These are phyloP conservation scores for Barnettozyma hawaiiensis DNA, from an alignment of 1,139 yeast genomes.

Conservation along the genomic window DNA sequence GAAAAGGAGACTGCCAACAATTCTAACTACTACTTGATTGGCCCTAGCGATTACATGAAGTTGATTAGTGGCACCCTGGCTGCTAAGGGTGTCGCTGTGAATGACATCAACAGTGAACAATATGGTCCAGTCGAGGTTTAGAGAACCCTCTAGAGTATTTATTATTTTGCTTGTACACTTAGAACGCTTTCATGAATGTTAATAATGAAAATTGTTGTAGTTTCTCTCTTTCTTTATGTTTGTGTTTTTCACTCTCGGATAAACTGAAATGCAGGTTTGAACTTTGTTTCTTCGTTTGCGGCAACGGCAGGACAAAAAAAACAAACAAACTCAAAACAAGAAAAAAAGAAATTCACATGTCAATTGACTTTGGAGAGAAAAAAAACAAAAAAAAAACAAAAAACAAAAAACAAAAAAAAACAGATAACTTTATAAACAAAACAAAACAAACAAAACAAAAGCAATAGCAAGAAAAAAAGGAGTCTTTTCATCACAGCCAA, in stretches of 20 bases:
- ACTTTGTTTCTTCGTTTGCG: no score
- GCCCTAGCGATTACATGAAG: constrained; percentile 21
- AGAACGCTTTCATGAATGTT: background rate
- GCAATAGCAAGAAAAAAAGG: no score
- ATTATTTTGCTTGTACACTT: background rate
- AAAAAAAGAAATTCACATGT: constrained; percentile 1
- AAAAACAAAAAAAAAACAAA: background rate
- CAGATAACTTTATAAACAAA: background rate
- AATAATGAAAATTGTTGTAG: no score
- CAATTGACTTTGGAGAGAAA: background rate
- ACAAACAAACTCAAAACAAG: no score
- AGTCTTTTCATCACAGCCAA: no score
- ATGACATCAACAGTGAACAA: constrained; percentile 21
- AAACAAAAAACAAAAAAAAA: no score
- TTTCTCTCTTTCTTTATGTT: no score
- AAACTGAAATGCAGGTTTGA: background rate
- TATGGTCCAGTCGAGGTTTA: constrained; percentile 20
- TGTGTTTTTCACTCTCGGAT: no score
- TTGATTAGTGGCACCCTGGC: constrained; percentile 8
- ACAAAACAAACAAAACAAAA: no score
- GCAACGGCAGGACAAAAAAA: no score
- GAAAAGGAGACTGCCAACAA: constrained; percentile 7
- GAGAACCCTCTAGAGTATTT: background rate
- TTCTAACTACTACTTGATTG: constrained; percentile 17
- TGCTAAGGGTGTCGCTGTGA: constrained; percentile 10